Conservation (phyloP, 306 rosid species). For the Echinosophora koreensis region DNA sequence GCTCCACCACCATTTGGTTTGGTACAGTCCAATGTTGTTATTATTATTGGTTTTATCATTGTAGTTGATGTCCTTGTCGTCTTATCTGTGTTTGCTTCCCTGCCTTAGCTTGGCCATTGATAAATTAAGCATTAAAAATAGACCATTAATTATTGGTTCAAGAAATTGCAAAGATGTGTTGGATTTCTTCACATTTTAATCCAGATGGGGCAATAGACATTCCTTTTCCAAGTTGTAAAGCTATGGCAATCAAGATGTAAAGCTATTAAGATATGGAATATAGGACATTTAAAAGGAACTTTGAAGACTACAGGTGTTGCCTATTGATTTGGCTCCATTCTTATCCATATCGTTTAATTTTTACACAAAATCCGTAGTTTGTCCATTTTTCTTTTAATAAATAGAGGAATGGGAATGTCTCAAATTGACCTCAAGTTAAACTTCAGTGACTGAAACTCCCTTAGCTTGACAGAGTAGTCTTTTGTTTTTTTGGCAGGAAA, state of each 20-base stretch:
- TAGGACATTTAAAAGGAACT: constrained; percentile 50
- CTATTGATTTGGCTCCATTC: constrained; percentile 37
- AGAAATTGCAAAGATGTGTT: constrained; percentile 33
- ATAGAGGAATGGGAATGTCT: neutral
- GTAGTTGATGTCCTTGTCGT: constrained; percentile 10
- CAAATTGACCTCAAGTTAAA: neutral
- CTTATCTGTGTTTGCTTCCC: constrained; percentile 6
- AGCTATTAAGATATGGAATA: constrained; percentile 50
- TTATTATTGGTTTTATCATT: constrained; percentile 17
- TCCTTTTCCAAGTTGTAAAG: constrained; percentile 42
- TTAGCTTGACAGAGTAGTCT: neutral
- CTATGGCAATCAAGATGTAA: constrained; percentile 42
- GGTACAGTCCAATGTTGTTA: constrained; percentile 16
- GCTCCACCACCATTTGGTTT: neutral
- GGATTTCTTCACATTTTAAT: constrained; percentile 28
- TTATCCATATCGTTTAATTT: constrained; percentile 10
- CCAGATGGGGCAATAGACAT: constrained; percentile 2
- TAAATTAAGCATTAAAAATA: neutral
- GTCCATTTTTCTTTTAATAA: neutral
- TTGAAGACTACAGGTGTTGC: constrained; percentile 42
- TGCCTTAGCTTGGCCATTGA: constrained; percentile 2
- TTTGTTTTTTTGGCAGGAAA: neutral
- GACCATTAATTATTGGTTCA: constrained; percentile 17
- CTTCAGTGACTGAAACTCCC: neutral
- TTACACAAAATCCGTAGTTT: neutral